Percentiles rank a stretch among this genome's conserved stretches.
phyloP scores from a whole-genome alignment of 2,329 filamentous ascomycete species.

The Diaporthe batatas region DNA sequence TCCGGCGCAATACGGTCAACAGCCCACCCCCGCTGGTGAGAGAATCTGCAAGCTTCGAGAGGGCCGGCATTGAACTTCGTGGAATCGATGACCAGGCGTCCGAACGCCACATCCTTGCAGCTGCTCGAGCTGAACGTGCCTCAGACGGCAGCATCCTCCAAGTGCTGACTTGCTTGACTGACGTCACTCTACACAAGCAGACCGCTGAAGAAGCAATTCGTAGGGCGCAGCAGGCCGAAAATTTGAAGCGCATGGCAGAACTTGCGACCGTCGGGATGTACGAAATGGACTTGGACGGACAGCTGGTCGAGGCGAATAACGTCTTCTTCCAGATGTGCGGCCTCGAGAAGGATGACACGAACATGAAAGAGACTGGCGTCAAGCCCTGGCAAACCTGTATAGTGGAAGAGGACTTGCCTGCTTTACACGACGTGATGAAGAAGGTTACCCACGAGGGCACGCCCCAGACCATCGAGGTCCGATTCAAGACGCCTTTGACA shows the following conservation, averaged over 20 bases:
- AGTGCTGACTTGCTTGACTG: conserved; percentile 64
- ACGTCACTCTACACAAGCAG: conserved; percentile 64
- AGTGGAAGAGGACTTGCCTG: conserved; percentile 58
- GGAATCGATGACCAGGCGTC: conserved; percentile 50
- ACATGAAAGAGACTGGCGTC: conserved; percentile 48
- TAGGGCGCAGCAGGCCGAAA: conserved; percentile 65
- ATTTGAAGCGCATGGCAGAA: conserved; percentile 67
- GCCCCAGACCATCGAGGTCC: conserved; percentile 62
- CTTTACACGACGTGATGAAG: conserved; percentile 56
- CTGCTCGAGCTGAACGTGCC: conserved; percentile 61
- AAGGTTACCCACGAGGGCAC: conserved; percentile 57
- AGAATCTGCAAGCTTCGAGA: conserved; percentile 54
- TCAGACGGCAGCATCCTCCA: conserved; percentile 59
- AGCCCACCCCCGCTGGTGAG: conserved; percentile 48
- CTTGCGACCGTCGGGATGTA: conserved; percentile 69
- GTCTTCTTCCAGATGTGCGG: conserved; percentile 67
- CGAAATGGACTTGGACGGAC: conserved; percentile 64
- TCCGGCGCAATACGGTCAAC: conserved; percentile 48
- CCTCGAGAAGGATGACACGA: conserved; percentile 58
- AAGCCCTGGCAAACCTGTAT: conserved; percentile 62
- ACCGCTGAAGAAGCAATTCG: conserved; percentile 63
- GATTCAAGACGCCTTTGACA: conserved; percentile 62
- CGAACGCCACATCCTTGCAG: conserved; percentile 61
- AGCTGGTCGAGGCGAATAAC: conserved; percentile 64
- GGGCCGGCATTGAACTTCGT: conserved; percentile 51